Conservation (phyloP, 106 monocot species). For the Dioscorea dumetorum region DNA sequence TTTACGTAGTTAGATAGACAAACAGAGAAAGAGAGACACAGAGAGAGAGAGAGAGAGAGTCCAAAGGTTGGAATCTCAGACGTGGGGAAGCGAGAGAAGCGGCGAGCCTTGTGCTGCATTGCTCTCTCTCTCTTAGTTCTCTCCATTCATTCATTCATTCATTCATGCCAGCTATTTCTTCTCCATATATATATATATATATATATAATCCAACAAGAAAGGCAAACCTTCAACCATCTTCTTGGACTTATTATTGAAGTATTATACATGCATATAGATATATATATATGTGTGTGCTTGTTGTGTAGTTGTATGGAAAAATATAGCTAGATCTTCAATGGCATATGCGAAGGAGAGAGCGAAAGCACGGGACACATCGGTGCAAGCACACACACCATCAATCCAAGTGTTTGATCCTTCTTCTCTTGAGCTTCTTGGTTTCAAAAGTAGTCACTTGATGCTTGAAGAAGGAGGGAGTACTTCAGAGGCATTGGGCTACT, state of each 20-base stretch:
- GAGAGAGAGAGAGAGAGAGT: neutral
- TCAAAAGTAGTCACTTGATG: slow-evolving; percentile 9
- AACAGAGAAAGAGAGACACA: neutral
- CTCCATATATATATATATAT: neutral
- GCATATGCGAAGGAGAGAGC: neutral
- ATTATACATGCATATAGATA: neutral
- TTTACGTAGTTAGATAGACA: neutral
- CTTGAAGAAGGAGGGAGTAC: slow-evolving; percentile 15
- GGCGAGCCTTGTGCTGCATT: neutral
- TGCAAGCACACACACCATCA: neutral
- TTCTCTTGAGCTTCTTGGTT: slow-evolving; percentile 22
- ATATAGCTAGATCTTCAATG: neutral
- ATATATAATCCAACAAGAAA: neutral
- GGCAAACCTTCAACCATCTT: no score
- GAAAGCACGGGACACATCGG: neutral
- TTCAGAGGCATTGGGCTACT: neutral
- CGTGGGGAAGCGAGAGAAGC: neutral
- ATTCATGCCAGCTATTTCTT: neutral
- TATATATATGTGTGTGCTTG: neutral
- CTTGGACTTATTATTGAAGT: neutral
- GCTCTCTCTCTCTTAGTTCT: neutral
- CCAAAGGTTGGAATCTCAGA: slow-evolving; percentile 5
- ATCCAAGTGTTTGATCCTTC: slow-evolving; percentile 25
- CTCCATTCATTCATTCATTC: neutral
- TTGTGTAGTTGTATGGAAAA: neutral